Conservation (phyloP, 306 rosid genomes). For the Hippophae tibetana region DNA sequence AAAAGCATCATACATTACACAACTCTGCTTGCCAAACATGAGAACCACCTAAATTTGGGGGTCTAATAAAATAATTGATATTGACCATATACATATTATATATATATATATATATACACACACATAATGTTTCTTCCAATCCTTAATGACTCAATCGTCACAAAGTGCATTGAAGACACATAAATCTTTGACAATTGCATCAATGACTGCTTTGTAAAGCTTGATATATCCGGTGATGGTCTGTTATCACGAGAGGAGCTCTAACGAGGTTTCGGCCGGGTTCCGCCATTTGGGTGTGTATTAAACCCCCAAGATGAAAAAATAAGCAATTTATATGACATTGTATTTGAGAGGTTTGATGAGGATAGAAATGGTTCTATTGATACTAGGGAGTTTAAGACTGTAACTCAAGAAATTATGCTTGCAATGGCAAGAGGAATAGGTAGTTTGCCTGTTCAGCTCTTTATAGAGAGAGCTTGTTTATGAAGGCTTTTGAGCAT, state of each 20-base stretch:
- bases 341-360: slow-evolving; percentile 37
- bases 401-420: slow-evolving; percentile 42
- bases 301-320: slow-evolving; percentile 19
- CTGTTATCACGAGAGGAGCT: slow-evolving; percentile 35
- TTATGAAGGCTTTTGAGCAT: slow-evolving; percentile 45
- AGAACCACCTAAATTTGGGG: no score
- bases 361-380: slow-evolving; percentile 36
- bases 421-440: slow-evolving; percentile 53
- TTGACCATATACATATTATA: background rate
- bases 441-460: slow-evolving; percentile 45
- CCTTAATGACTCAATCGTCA: slow-evolving; percentile 33
- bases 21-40: no score
- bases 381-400: slow-evolving; percentile 29
- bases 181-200: slow-evolving; percentile 28
- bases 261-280: slow-evolving; percentile 18
- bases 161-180: slow-evolving; percentile 27
- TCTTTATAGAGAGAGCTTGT: slow-evolving; percentile 41
- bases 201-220: slow-evolving; percentile 24
- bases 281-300: slow-evolving; percentile 32
- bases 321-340: slow-evolving; percentile 4
- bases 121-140: slow-evolving; percentile 30
- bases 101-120: no score
- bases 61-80: background rate
- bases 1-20: no score
- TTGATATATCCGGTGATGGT: slow-evolving; percentile 34